Percentiles rank a stretch among this genome's conserved stretches.
Evolutionary conservation across 1,139 yeast species (phyloP).

Genomic region (Debaryomyces psychrophilus): DNA sequence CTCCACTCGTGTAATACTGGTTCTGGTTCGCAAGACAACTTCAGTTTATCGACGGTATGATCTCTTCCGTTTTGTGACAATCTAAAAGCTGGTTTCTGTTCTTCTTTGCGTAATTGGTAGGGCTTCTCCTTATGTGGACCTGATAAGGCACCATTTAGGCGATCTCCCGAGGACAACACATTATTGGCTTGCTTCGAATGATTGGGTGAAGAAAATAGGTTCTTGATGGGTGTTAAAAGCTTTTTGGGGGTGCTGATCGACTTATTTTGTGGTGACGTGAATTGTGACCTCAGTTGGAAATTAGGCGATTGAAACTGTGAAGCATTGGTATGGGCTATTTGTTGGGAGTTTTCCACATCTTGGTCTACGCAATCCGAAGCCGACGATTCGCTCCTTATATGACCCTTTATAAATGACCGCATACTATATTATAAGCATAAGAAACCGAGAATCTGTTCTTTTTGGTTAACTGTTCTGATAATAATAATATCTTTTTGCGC

Average conservation of each 20-base stretch:
- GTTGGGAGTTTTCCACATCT: slow-evolving; percentile 14
- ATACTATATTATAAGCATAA: slow-evolving; percentile 23
- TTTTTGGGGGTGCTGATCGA: slow-evolving; percentile 45
- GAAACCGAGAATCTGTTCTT: slow-evolving; percentile 13
- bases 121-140: slow-evolving; percentile 3
- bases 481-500: background rate
- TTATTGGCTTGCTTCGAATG: slow-evolving; percentile 12
- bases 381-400: slow-evolving; percentile 33
- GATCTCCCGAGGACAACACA: slow-evolving; percentile 10
- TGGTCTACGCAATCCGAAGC: slow-evolving; percentile 16
- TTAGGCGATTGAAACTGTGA: slow-evolving; percentile 30
- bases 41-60: background rate
- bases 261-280: slow-evolving; percentile 31
- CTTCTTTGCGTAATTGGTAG: background rate
- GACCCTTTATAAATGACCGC: slow-evolving; percentile 54
- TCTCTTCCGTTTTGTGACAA: background rate
- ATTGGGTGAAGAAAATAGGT: slow-evolving; percentile 35
- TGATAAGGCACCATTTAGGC: slow-evolving; percentile 8
- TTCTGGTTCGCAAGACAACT: background rate
- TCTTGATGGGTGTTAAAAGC: slow-evolving; percentile 46
- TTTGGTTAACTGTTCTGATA: background rate
- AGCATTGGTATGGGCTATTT: slow-evolving; percentile 10
- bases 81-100: background rate
- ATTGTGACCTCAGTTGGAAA: slow-evolving; percentile 23
- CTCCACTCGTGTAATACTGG: background rate